Base-by-base conservation (phyloP, 2,329 filamentous ascomycete species). In the Fonsecaea monophora region DNA sequence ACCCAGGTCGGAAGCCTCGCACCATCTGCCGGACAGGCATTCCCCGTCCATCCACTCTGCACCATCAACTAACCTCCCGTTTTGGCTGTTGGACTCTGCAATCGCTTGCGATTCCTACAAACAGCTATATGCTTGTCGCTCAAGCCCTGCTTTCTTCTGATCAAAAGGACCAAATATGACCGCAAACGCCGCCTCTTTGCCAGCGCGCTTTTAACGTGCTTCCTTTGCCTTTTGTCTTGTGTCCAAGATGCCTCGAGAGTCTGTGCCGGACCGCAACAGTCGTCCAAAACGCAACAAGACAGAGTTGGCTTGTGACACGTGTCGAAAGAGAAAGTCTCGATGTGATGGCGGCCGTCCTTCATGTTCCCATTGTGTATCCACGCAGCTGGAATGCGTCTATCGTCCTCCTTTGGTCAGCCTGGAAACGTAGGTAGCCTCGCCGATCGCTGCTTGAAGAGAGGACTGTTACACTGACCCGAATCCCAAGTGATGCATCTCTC, bases 281-380 rank as follows among this genome's bases (percentile, higher is more conserved):
- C 53, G 61, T 12, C 53, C 61, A n/a, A 64, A 64, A 40, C 61
- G 61, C 37, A 58, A 64, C 40, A 64, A 64, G 54, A 64, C 61
- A 12, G 61, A 64, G 12, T 34, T 64, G n/a, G 61, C 61, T 37
- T 64, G 61, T 32, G 61, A 64, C 38, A 58, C 30, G 15, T 64
- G 61, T 53, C 61, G 61, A 15, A 55, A 37, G 37, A 25, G 61
- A 9, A 64, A 64, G 38, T 57, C 53, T 9, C 21, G 61, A 6
- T 64, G 61, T 40, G 61, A 64, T 58, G 61, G 61, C 6, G 25
- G 61, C 6, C 61, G 61, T 25, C 61, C 61, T 7, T 32, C 61
- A 10, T 64, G 61, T 40, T 58, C 61, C 21, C 61, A 64, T 32
- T 64, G 61, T 34, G 61, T 58, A 12, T 50, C 48, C 30, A 50